Evolutionary conservation across 1,284 basidiomycete genomes (phyloP).

Genomic region (Hypsizygus ulmarius): DNA sequence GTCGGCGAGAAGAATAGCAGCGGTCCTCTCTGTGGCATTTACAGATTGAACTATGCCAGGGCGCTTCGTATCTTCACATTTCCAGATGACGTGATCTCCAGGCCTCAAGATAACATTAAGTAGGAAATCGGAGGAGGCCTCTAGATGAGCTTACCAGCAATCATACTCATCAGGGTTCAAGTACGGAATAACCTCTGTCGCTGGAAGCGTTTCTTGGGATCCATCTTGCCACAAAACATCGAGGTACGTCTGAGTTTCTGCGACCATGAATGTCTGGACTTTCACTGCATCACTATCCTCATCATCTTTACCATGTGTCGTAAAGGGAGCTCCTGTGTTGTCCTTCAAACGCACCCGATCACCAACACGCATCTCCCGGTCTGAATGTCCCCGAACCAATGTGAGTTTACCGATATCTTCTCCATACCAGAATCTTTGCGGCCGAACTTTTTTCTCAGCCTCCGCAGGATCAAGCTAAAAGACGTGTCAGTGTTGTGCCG

Average conservation of each 20-base stretch:
- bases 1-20: constrained; percentile 57
- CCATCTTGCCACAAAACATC: constrained; percentile 92
- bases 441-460: constrained; percentile 59
- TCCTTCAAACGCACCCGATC: constrained; percentile 62
- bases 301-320: constrained; percentile 56
- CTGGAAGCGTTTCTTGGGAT: constrained; percentile 52
- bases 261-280: constrained; percentile 62
- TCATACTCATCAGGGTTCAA: constrained; percentile 83
- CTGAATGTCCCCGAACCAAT: constrained; percentile 58
- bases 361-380: constrained; percentile 64
- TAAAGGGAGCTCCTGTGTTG: constrained; percentile 43
- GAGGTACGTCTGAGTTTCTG: constrained; percentile 67
- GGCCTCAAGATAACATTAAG: constrained; percentile 54
- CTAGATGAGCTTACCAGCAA: constrained; percentile 58
- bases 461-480: constrained; percentile 56
- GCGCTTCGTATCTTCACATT: constrained; percentile 64
- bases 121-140: constrained; percentile 8
- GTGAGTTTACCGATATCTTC: constrained; percentile 65
- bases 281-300: constrained; percentile 39
- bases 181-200: constrained; percentile 77
- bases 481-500: not conserved
- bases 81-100: constrained; percentile 89
- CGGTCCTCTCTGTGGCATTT: constrained; percentile 70
- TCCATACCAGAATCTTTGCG: constrained; percentile 75
- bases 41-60: constrained; percentile 81